A percentile compares a stretch with the other conserved stretches of the same genome.
Conservation (phyloP, 495 filamentous ascomycete genomes). For the Aspergillus carlsbadensis region DNA sequence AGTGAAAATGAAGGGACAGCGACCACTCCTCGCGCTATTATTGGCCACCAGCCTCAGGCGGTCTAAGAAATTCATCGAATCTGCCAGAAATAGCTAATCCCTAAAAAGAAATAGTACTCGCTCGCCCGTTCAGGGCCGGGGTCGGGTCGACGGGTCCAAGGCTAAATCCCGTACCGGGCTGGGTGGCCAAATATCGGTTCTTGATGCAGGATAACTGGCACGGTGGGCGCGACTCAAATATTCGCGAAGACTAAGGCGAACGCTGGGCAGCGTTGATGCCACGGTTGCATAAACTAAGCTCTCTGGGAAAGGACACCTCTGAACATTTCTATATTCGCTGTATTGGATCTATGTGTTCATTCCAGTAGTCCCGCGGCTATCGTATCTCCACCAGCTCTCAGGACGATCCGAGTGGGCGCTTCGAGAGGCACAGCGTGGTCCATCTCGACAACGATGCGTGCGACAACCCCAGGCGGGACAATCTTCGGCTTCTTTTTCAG, state of each 20-base stretch:
- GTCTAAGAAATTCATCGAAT: slow-evolving; percentile 25
- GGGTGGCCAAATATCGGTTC: too few relatives aligned
- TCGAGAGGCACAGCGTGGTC: slow-evolving; percentile 77
- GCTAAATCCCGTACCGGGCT: too few relatives aligned
- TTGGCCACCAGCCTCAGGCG: slow-evolving; percentile 30
- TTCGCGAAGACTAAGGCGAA: too few relatives aligned
- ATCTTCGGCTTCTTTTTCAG: slow-evolving; percentile 83
- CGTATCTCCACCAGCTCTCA: slow-evolving; percentile 76
- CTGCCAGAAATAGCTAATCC: slow-evolving; percentile 23
- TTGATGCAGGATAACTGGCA: slow-evolving; percentile 6
- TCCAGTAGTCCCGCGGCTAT: slow-evolving; percentile 85
- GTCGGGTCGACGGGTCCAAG: too few relatives aligned
- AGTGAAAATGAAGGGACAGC: slow-evolving; percentile 35
- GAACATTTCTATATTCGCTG: neutral
- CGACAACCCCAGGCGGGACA: slow-evolving; percentile 68
- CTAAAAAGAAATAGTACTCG: too few relatives aligned
- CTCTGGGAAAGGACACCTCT: neutral
- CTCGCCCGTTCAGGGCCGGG: too few relatives aligned
- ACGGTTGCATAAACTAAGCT: too few relatives aligned
- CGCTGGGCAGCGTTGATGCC: too few relatives aligned
- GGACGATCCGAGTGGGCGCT: slow-evolving; percentile 71
- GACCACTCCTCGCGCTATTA: slow-evolving; percentile 44
- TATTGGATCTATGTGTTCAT: slow-evolving; percentile 25
- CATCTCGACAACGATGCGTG: slow-evolving; percentile 69
- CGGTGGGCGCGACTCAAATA: neutral